Evolutionary conservation across 257 asterid genomes (phyloP).

Genomic region (Penstemon barbatus): DNA sequence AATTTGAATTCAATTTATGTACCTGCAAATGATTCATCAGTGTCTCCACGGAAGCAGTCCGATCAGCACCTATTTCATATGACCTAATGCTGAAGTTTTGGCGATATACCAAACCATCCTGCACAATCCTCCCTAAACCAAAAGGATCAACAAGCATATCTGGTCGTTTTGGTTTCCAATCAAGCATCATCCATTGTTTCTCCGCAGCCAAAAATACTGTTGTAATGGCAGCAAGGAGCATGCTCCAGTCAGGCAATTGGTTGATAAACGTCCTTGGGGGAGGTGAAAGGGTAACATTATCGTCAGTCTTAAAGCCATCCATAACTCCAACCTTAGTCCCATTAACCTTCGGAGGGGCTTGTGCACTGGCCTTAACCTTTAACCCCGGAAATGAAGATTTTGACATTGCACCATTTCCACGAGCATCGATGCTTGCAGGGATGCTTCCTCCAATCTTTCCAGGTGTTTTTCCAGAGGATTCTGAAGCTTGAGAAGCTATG

Average conservation of each 20-base stretch:
- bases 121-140: constrained; percentile 83
- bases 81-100: constrained; percentile 96
- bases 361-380: constrained; percentile 76
- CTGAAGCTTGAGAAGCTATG: constrained; percentile 56
- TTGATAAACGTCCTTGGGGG: constrained; percentile 92
- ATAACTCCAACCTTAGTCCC: constrained; percentile 79
- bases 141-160: constrained; percentile 82
- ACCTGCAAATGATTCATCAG: constrained; percentile 98
- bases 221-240: constrained; percentile 98
- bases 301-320: constrained; percentile 66
- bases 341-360: constrained; percentile 88
- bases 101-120: constrained; percentile 82
- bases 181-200: constrained; percentile 99
- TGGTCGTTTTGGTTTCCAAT: constrained; percentile 92
- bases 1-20: constrained; percentile 6
- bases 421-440: constrained; percentile 61
- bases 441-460: constrained; percentile 63
- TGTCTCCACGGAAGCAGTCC: constrained; percentile 91
- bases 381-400: constrained; percentile 64
- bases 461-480: constrained; percentile 56
- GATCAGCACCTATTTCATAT: constrained; percentile 96
- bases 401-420: constrained; percentile 54
- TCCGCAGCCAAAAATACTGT: constrained; percentile 99
- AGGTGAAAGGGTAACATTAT: constrained; percentile 58
- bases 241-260: constrained; percentile 98